Evolutionary conservation across 148 eudicot species (phyloP), one percentile per base, ranked within the genome.

Genomic region (Heliamphora exappendiculata): DNA sequence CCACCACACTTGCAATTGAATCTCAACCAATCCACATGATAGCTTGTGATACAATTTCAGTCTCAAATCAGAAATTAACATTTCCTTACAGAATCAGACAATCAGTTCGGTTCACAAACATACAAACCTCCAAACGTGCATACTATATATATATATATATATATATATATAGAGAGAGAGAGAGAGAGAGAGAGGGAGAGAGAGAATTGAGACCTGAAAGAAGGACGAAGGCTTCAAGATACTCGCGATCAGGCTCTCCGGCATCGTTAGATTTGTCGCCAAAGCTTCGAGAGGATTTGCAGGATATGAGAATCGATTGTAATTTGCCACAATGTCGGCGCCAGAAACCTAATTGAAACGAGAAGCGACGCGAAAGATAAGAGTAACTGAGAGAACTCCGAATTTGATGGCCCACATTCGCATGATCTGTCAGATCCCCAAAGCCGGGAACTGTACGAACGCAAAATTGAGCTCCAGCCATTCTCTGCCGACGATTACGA

Each of bases 141-240:
- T n/a, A n/a, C n/a, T n/a, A n/a, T n/a, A n/a, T n/a, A n/a, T n/a
- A n/a, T n/a, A n/a, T n/a, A n/a, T n/a, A n/a, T n/a, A n/a, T n/a
- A n/a, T n/a, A n/a, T n/a, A n/a, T n/a, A n/a, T n/a, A n/a, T n/a
- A n/a, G 3, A 53, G 57, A 20, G 67, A 47, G 37, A 42, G 57
- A 20, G 67, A 47, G 37, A 42, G 58, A n/a, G 7, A 69, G 39
- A 81, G 66, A 62, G 1, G 33, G 45, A 33, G n/a, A 67, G 29
- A 13, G 12, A 24, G 39, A 66, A 73, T 17, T 44, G 39, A 55
- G 54, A 91, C 95, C 95, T 73, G 95, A 71, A 55, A 91, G 39
- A 33, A 89, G 81, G 36, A 91, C 78, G 75, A 83, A 79, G 72
- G 95, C 92, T 86, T 91, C 86, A 14, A 87, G 47, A 79, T 76